phyloP scores from a whole-genome alignment of 768 basidiomycete species.

The Cubamyces sp. region DNA sequence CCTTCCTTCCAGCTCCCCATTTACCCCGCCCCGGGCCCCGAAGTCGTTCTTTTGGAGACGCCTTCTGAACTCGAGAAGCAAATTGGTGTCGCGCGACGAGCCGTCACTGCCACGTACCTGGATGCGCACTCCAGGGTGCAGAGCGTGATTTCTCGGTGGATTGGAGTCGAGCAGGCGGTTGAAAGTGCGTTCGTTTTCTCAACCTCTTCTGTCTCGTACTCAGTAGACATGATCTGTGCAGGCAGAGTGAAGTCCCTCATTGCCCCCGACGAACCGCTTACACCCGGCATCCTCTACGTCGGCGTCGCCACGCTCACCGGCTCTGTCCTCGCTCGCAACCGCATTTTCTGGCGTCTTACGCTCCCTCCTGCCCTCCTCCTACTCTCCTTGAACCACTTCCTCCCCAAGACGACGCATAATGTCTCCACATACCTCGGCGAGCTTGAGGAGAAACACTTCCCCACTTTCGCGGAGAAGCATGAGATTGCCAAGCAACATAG shows the following conservation, averaged over 20 bases:
- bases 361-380: slow-evolving; percentile 79
- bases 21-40: slow-evolving; percentile 66
- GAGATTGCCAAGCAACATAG: slow-evolving; percentile 63
- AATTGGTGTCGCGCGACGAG: slow-evolving; percentile 71
- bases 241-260: slow-evolving; percentile 84
- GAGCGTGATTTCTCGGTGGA: slow-evolving; percentile 77
- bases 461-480: slow-evolving; percentile 69
- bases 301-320: slow-evolving; percentile 88
- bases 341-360: slow-evolving; percentile 69
- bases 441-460: slow-evolving; percentile 74
- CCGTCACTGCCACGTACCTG: slow-evolving; percentile 56
- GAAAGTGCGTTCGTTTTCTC: slow-evolving; percentile 65
- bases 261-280: slow-evolving; percentile 79
- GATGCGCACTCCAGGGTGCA: slow-evolving; percentile 72
- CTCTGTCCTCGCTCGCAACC: slow-evolving; percentile 83
- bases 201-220: not conserved
- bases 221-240: slow-evolving; percentile 35
- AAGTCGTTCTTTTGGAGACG: slow-evolving; percentile 72
- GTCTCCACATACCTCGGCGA: slow-evolving; percentile 64
- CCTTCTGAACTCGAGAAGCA: slow-evolving; percentile 76
- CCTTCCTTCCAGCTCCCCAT: slow-evolving; percentile 70
- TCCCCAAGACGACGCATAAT: slow-evolving; percentile 80
- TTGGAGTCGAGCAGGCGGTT: slow-evolving; percentile 80
- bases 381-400: slow-evolving; percentile 77
- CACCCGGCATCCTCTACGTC: slow-evolving; percentile 89